Evolutionary conservation across 1,284 basidiomycete genomes (phyloP).

Genomic region (Anthracocystis setariae): DNA sequence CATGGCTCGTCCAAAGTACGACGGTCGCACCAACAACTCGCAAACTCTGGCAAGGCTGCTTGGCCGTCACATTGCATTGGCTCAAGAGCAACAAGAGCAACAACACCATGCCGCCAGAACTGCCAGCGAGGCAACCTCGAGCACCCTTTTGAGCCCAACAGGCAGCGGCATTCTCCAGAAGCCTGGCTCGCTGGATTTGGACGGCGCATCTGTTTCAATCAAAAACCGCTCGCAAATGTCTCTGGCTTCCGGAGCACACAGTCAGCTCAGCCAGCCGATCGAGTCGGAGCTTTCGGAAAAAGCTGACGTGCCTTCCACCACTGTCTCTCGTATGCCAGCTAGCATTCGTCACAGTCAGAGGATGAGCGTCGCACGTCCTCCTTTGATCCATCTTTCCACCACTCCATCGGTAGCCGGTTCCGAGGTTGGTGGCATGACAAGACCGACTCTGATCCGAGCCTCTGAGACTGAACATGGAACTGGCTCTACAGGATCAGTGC

Average conservation of each 20-base stretch:
- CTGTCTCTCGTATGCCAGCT: conserved; percentile 11
- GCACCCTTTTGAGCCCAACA: conserved; percentile 3
- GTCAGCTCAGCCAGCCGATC: conserved; percentile 28
- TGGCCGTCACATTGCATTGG: conserved; percentile 33
- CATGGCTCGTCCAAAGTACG: conserved; percentile 41
- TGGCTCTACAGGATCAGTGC: conserved; percentile 21
- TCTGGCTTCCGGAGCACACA: conserved; percentile 23
- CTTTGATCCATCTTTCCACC: conserved; percentile 34
- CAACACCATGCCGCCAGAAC: conserved; percentile 1
- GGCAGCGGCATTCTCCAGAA: conserved; percentile 26
- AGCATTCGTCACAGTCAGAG: conserved; percentile 33
- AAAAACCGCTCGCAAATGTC: conserved; percentile 30
- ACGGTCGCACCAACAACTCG: conserved; percentile 40
- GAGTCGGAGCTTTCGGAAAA: conserved; percentile 16
- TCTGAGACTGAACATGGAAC: conserved; percentile 21
- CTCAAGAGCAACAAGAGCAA: not conserved
- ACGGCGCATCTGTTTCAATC: not conserved
- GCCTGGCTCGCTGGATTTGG: conserved; percentile 4
- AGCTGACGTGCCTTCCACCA: not conserved
- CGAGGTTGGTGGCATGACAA: conserved; percentile 2
- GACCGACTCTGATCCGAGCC: conserved; percentile 19
- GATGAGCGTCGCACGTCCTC: conserved; percentile 25
- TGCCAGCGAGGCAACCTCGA: conserved; percentile 10
- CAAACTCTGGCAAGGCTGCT: conserved; percentile 39
- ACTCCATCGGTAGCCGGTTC: conserved; percentile 12